Evolutionary conservation across 129 eudicot genomes (phyloP).

Genomic region (Sambucus nigra): DNA sequence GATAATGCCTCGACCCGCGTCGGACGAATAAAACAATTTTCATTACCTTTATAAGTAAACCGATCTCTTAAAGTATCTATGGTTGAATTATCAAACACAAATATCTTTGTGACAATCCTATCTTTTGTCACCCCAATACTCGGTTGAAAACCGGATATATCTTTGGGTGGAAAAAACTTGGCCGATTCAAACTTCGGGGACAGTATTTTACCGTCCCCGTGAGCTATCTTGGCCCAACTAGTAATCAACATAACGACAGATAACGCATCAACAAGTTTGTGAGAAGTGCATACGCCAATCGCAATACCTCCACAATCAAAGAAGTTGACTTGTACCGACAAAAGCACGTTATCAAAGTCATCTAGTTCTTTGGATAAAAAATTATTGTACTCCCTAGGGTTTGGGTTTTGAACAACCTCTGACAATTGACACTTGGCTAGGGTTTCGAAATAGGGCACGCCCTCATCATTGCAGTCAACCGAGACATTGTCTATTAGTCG

Average conservation of each 20-base stretch:
- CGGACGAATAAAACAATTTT: neutral
- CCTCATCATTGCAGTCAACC: constrained; percentile 22
- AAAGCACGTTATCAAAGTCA: constrained; percentile 1
- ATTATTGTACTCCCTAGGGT: neutral
- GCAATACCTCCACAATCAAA: constrained; percentile 23
- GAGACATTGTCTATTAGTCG: constrained; percentile 4
- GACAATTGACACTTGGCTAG: constrained; percentile 3
- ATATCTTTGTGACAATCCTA: constrained; percentile 14
- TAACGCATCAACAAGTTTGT: constrained; percentile 17
- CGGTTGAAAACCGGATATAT: neutral
- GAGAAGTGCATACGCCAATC: constrained; percentile 8
- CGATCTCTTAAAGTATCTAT: constrained; percentile 1
- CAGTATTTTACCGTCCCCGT: neutral
- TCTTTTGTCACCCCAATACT: constrained; percentile 3
- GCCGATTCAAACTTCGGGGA: constrained; percentile 9
- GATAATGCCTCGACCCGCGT: constrained; percentile 22
- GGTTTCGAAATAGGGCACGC: constrained; percentile 17
- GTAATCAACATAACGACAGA: constrained; percentile 12
- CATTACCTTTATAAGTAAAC: neutral
- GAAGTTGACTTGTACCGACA: constrained; percentile 14
- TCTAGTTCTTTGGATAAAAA: constrained; percentile 7
- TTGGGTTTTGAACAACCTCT: neutral
- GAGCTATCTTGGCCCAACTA: constrained; percentile 15
- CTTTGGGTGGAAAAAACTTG: constrained; percentile 15
- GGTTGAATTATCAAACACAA: constrained; percentile 4